Base-by-base conservation (phyloP, 495 filamentous ascomycete species). In the Aspergillus ostianus region DNA sequence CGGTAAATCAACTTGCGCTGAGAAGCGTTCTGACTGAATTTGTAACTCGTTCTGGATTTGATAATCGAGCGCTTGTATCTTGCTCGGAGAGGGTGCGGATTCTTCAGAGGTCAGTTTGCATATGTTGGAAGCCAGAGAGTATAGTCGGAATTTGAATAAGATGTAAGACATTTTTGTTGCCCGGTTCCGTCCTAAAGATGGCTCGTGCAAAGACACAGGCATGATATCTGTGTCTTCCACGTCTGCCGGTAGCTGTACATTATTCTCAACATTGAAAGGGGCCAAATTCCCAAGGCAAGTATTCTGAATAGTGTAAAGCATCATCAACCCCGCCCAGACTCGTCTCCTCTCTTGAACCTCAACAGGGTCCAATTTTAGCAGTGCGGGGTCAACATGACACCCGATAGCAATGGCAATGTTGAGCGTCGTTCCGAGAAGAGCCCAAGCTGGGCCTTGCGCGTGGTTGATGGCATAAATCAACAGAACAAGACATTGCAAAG, bases 91-190 rank as follows among this genome's bases (percentile, higher is more conserved):
- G 53, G 23, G 59, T 63, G 47, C 60, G 67, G 26, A 66, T 63
- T n/a, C 70, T 70, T 4, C 66, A 62, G 30, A 81, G 8, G 77
- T 71, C 6, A 65, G 61, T 47, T 77, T 68, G 58, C 76, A 78
- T 23, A 82, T 76, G 57, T 71, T 72, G 19, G 69, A 68, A n/a
- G 71, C 72, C 18, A 80, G 63, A 27, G 70, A 69, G 62, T 77
- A 70, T 1, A 80, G 71, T 3, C 73, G 74, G 61, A 71, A 73
- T 58, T 76, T 75, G 21, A 78, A 62, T 10, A 82, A 72, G 19
- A 82, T 72, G 53, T 75, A 78, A 18, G 78, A 77, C 75, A 80
- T 80, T 60, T 81, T 76, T 5, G 78, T 82, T 48, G 77, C 78
- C 17, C 70, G 60, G 51, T 9, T 73, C 68, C 0, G 73, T 64